Evolutionary conservation across 495 filamentous ascomycete species (phyloP), one percentile per base, ranked within the genome.

Genomic region (Penicillium daleae): DNA sequence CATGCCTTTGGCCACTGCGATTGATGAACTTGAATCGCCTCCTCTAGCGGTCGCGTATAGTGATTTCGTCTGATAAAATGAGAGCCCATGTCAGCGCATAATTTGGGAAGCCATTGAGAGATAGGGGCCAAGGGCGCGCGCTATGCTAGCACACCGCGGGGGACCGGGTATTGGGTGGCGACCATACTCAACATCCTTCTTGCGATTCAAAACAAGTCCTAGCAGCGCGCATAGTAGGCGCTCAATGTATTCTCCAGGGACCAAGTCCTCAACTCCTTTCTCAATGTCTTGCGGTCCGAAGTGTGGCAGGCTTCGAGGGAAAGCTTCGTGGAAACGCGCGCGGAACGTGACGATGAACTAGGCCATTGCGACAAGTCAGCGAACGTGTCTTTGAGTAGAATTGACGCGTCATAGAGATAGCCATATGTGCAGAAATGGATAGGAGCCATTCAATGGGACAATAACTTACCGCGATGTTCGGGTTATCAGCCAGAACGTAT

Each of bases 281-380:
- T 99, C 95, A 56, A 99, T 85, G 78, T 99, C 95, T 76, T 99
- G 95, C 24, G 94, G 94, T 24, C 95, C 95, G 60, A 93, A 90
- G 71, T 97, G 91, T 57, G 90, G 82, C 8, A 96, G 78, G 40
- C 90, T 92, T 72, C 92, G 92, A 33, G 92, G 89, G 63, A 99
- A 93, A 60, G 85, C 89, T 44, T 96, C 92, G 73, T 83, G 87
- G 73, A 98, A 98, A 69, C 95, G 91, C 76, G 91, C 87, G 72
- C 94, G 90, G 76, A 97, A 99, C 92, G 93, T 97, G 66, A 97
- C 91, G 75, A 99, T 92, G 76, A 99, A 96, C 93, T 97, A 76
- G n/a, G 42, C 55, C 59, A 69, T 73, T 79, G 69, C 67, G 71
- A 77, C 64, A 61, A 63, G 66, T 78, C 62, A 78, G 78, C 65